These are phyloP conservation scores for Picea mariana DNA, from an alignment of 83 land plant genomes.

Conservation along the genomic window DNA sequence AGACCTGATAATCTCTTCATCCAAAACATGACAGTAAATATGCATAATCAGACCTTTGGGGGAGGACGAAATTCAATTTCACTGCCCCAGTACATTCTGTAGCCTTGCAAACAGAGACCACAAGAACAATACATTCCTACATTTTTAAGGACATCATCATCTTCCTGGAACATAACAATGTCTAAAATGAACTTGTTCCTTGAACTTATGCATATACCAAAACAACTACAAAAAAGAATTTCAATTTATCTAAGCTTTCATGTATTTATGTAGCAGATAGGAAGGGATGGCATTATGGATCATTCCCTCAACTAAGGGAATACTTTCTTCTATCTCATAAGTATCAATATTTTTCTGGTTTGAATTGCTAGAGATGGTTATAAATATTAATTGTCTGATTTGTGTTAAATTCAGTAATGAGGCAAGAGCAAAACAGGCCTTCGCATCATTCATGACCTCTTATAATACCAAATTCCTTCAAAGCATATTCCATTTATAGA, in stretches of 20 bases:
- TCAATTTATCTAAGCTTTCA: not conserved
- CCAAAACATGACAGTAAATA: conserved; percentile 11
- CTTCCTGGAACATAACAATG: not conserved
- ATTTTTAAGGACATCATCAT: not conserved
- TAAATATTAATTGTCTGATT: not conserved
- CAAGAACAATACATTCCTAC: not conserved
- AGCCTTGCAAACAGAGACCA: not conserved
- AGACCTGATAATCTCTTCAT: conserved; percentile 46
- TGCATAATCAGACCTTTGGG: conserved; percentile 3
- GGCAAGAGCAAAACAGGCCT: not conserved
- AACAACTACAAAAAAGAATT: not conserved
- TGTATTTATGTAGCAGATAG: not conserved
- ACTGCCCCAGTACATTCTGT: not conserved
- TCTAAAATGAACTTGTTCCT: not conserved
- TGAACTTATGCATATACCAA: not conserved
- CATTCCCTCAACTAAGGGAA: not conserved
- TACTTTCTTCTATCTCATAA: not conserved
- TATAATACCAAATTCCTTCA: not conserved
- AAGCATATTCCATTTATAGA: not conserved
- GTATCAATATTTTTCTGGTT: too few relatives aligned
- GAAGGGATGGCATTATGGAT: not conserved
- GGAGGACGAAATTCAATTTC: not conserved
- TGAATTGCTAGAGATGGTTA: not conserved
- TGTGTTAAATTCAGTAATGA: not conserved
- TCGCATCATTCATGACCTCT: not conserved